A percentile compares a stretch with the other conserved stretches of the same genome.
Conservation (phyloP, 169 alveolate species). For the Eimeria acervulina region DNA sequence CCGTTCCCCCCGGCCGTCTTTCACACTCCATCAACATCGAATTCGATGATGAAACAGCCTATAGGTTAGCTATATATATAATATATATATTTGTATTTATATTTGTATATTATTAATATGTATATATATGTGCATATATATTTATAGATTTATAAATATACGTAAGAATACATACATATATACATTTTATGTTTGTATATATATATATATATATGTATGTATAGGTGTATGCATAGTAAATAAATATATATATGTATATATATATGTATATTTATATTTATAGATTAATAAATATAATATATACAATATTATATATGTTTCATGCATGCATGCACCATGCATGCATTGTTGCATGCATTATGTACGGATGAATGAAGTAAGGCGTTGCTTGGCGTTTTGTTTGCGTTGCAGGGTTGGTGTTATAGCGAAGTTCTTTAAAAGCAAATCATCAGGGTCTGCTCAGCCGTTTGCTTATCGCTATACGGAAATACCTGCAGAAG, state of each 20-base stretch:
- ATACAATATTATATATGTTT: too few relatives aligned
- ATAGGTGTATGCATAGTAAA: too few relatives aligned
- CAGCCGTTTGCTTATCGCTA: conserved; percentile 80
- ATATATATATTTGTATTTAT: neutral
- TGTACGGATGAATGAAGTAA: too few relatives aligned
- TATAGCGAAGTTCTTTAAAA: conserved; percentile 55
- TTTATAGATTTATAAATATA: neutral
- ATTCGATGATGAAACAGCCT: neutral
- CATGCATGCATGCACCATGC: too few relatives aligned
- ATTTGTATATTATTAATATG: too few relatives aligned
- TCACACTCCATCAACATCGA: neutral
- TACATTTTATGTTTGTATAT: neutral
- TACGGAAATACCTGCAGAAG: conserved; percentile 3
- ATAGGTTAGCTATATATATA: neutral
- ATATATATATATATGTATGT: too few relatives aligned
- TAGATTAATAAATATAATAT: too few relatives aligned
- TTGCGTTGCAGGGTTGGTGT: conserved; percentile 62
- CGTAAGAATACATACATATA: neutral
- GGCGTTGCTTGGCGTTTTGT: too few relatives aligned
- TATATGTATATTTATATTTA: too few relatives aligned
- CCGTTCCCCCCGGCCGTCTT: neutral
- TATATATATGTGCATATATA: neutral
- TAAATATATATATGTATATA: too few relatives aligned
- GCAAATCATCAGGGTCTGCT: neutral
- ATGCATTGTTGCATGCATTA: too few relatives aligned